Evolutionary conservation across 2,329 filamentous ascomycete species (phyloP).

Genomic region (Ceratocystis albifundus): DNA sequence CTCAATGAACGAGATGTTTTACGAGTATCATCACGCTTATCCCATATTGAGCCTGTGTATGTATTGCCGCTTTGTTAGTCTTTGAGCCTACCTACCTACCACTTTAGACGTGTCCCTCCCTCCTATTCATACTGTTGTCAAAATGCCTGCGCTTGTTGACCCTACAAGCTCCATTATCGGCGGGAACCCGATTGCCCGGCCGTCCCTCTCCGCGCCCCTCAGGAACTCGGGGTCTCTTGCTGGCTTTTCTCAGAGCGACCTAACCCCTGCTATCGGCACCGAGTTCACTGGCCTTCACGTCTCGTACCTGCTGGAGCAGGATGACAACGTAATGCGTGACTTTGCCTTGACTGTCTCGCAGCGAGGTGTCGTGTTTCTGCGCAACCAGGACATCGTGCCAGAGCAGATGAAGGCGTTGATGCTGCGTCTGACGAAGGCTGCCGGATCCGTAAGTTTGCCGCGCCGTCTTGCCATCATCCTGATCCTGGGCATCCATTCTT

Average conservation of each 20-base stretch:
- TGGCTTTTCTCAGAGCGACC: conserved; percentile 37
- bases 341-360: conserved; percentile 52
- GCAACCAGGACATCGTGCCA: conserved; percentile 46
- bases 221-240: conserved; percentile 34
- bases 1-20: too few species aligned
- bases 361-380: conserved; percentile 54
- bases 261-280: conserved; percentile 44
- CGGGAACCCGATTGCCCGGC: conserved; percentile 18
- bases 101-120: neutral
- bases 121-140: neutral
- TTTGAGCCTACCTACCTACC: too few species aligned
- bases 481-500: too few species aligned
- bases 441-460: conserved; percentile 31
- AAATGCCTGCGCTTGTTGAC: conserved; percentile 17
- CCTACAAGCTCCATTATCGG: conserved; percentile 12
- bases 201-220: conserved; percentile 26
- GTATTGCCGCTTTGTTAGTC: too few species aligned
- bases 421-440: conserved; percentile 46
- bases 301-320: conserved; percentile 38
- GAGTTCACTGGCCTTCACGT: conserved; percentile 43
- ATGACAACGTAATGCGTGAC: conserved; percentile 47
- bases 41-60: too few species aligned
- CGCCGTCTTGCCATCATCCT: too few species aligned
- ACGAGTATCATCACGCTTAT: too few species aligned
- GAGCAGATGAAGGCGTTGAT: conserved; percentile 50